phyloP scores from a whole-genome alignment of 2,329 filamentous ascomycete species.

The Colletotrichum sp. region DNA sequence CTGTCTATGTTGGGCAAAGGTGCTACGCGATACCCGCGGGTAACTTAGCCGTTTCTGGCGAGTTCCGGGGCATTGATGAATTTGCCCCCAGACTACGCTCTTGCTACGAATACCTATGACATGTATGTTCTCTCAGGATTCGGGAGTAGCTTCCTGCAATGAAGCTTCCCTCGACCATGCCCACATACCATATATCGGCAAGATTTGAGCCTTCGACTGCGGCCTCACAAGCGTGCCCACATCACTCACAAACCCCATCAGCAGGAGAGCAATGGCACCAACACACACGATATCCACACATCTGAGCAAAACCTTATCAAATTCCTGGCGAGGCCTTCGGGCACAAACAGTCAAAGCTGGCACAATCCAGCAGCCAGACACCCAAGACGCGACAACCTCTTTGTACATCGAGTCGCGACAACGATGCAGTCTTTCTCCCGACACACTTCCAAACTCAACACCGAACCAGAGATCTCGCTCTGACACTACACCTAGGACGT shows the following conservation, averaged over 20 bases:
- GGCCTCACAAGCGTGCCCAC: background rate
- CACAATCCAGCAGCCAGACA: background rate
- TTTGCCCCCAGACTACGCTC: background rate
- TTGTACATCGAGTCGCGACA: background rate
- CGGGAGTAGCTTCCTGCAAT: rapidly evolving
- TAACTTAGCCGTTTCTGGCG: background rate
- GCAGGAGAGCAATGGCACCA: background rate
- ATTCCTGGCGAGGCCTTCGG: background rate
- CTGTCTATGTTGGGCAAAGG: background rate
- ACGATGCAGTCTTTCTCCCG: background rate
- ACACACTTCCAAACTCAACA: background rate
- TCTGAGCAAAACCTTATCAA: background rate
- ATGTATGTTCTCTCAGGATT: background rate
- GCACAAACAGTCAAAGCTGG: background rate
- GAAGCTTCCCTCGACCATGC: background rate
- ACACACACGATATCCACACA: background rate
- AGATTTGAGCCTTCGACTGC: background rate
- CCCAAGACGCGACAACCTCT: background rate
- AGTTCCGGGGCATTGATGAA: background rate
- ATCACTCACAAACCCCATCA: background rate
- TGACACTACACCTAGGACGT: background rate
- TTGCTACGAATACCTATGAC: rapidly evolving
- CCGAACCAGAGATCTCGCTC: background rate
- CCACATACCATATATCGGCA: background rate
- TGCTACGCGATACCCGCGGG: background rate